Base-by-base conservation (phyloP, 2,329 filamentous ascomycete genomes). In the Colletotrichum endophyticum region DNA sequence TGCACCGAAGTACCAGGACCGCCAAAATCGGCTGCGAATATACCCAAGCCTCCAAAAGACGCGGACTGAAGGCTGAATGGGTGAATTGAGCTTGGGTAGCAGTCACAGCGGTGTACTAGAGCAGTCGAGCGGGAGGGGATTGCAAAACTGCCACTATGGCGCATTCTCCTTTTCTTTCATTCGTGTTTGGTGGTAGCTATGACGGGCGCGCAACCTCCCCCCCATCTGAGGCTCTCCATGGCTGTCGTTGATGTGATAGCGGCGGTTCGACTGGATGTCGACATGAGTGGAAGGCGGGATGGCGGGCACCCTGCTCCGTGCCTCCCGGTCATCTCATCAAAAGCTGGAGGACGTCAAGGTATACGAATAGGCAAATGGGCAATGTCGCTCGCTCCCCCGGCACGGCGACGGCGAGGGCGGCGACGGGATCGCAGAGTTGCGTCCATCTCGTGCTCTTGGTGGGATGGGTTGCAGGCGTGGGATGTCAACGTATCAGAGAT, bases 401-500 rank as follows among this genome's bases (percentile, higher is more conserved):
- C 56, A 28, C 22, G 56, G 56, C 22, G 53, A 57, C 53, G 53
- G 53, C 53, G 53, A 30, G 8, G 27, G 27, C 57, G 57, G 25
- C 53, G 63, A 66, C 63, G 63, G 63, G 19, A 57, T n/a, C 66
- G 28, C 66, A 68, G 44, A 49, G 44, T 49, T 22, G 19, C 44
- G 44, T 49, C 44, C 34, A 69, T 61, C 59, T 69, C 19, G 66
- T 62, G 53, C n/a, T 49, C 44, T 49, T 49, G 59, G 30, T 64
- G 59, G 44, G 70, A 59, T 44, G 64, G 30, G 59, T 66, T 73
- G 44, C 70, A 59, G 34, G 57, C 59, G 64, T 66, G 59, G 27
- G 64, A 69, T 59, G 70, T 64, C 70, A 36, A 39, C 59, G 70
- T 76, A 61, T 63, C 64, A 66, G 49, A 69, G 70, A 64, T 69